These are phyloP conservation scores for Chlorociboria aeruginascens DNA, from an alignment of 495 filamentous ascomycete genomes.

Conservation along the genomic window DNA sequence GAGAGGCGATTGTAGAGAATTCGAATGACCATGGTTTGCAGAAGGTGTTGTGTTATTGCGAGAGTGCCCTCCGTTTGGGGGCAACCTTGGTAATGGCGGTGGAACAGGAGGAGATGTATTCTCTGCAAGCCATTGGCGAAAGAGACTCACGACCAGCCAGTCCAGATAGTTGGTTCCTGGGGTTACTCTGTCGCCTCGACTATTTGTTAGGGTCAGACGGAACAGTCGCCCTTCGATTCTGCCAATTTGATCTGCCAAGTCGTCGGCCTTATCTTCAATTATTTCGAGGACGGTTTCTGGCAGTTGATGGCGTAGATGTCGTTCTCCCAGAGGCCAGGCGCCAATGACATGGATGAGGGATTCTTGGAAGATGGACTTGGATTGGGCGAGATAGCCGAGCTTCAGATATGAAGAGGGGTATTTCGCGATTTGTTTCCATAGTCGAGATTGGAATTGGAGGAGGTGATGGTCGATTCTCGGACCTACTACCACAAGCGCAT, in stretches of 20 bases:
- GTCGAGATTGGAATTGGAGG: conserved; percentile 72
- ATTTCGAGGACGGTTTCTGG: conserved; percentile 68
- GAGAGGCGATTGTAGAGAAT: conserved; percentile 6
- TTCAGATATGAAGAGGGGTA: conserved; percentile 87
- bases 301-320: conserved; percentile 60
- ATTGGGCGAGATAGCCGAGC: conserved; percentile 72
- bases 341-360: conserved; percentile 85
- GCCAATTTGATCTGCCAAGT: conserved; percentile 37
- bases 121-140: conserved; percentile 83
- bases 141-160: conserved; percentile 76
- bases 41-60: conserved; percentile 7
- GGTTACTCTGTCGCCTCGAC: conserved; percentile 65
- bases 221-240: conserved; percentile 64
- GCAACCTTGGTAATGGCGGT: conserved; percentile 26
- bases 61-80: conserved; percentile 20
- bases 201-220: conserved; percentile 66
- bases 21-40: conserved; percentile 7
- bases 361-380: conserved; percentile 79
- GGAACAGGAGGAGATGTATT: conserved; percentile 43
- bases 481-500: conserved; percentile 76
- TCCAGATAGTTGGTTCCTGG: conserved; percentile 70
- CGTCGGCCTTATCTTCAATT: conserved; percentile 84
- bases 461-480: conserved; percentile 88
- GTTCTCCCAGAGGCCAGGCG: conserved; percentile 71
- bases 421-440: conserved; percentile 91